Evolutionary conservation across 257 asterid species (phyloP), one percentile per base, ranked within the genome.

Genomic region (Fraxinus quadrangulata): DNA sequence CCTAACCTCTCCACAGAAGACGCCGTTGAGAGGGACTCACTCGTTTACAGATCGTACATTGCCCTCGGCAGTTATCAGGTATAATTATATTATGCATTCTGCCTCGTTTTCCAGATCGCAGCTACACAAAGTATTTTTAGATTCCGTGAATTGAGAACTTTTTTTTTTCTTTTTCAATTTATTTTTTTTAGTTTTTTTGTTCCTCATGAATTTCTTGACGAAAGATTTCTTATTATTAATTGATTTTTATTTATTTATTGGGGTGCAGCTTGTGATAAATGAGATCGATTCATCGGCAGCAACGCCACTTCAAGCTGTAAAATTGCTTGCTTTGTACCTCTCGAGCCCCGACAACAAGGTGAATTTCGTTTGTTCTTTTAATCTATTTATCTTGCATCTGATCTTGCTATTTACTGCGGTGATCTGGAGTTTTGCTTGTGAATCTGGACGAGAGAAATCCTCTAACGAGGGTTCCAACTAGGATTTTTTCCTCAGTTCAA

Each of bases 301-400:
- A 19, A 95, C 98, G 78, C 96, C 98, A 61, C 98, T 91, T 79
- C 99, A 95, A 87, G 99, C 99, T 49, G 97, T 93, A 77, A 95
- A 95, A 84, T 83, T 95, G 88, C 90, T 93, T 2, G 98, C 99
- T 73, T 19, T 87, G 78, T 95, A 93, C 83, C 94, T 91, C 74
- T 85, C 92, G 39, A 77, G 82, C 83, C 92, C 96, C 75, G 87
- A 83, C 23, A 88, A 90, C 80, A 93, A 92, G 97, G 99, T 92
- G 77, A 74, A 19, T 12, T 34, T 28, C 17, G 23, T 8, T 14
- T 12, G 21, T 8, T 63, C 61, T 5, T 56, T 72, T 68, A 19
- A 19, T 16, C 14, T 33, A 1, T 23, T 61, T 23, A 61, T 61
- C 65, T 10, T 61, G 31, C 2, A 61, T 61, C 67, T 8, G 67